A percentile compares a stretch with the other conserved stretches of the same genome.
Evolutionary conservation across 257 asterid species (phyloP).

Genomic region (Linaria vulgaris): DNA sequence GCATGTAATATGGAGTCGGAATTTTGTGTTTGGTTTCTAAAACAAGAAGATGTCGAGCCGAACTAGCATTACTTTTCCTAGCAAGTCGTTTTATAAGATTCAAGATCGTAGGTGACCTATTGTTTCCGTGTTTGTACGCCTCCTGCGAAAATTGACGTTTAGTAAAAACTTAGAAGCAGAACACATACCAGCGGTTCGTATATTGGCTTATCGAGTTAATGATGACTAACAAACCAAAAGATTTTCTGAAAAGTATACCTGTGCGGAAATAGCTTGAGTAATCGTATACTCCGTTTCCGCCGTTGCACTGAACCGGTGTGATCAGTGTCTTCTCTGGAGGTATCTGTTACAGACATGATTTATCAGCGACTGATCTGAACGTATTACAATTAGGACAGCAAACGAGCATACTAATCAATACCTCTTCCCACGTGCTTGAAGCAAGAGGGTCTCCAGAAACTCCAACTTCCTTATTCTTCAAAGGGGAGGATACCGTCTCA

Average conservation of each 20-base stretch:
- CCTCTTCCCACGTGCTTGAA: constrained; percentile 69
- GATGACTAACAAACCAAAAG: too few relatives aligned
- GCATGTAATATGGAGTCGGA: constrained; percentile 29
- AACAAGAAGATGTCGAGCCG: constrained; percentile 29
- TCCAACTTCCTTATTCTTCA: constrained; percentile 32
- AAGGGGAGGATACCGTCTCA: constrained; percentile 27
- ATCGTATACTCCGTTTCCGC: constrained; percentile 57
- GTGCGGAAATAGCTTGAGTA: constrained; percentile 62
- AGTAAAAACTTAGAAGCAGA: too few relatives aligned
- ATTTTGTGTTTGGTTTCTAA: constrained; percentile 26
- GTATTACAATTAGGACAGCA: neutral
- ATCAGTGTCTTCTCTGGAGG: constrained; percentile 56
- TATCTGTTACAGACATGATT: constrained; percentile 33
- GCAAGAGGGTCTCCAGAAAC: constrained; percentile 53
- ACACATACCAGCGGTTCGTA: too few relatives aligned
- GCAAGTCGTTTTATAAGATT: constrained; percentile 43
- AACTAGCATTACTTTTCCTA: constrained; percentile 24
- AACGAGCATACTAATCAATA: constrained; percentile 6
- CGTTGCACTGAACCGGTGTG: constrained; percentile 58
- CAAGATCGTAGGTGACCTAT: constrained; percentile 44
- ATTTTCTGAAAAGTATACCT: constrained; percentile 27
- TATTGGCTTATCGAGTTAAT: too few relatives aligned
- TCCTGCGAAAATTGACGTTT: constrained; percentile 35
- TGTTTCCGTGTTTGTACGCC: constrained; percentile 44
- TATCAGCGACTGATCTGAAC: constrained; percentile 18